These are phyloP conservation scores for Coleophoma crateriformis DNA, from an alignment of 2,329 filamentous ascomycete species.

Conservation along the genomic window DNA sequence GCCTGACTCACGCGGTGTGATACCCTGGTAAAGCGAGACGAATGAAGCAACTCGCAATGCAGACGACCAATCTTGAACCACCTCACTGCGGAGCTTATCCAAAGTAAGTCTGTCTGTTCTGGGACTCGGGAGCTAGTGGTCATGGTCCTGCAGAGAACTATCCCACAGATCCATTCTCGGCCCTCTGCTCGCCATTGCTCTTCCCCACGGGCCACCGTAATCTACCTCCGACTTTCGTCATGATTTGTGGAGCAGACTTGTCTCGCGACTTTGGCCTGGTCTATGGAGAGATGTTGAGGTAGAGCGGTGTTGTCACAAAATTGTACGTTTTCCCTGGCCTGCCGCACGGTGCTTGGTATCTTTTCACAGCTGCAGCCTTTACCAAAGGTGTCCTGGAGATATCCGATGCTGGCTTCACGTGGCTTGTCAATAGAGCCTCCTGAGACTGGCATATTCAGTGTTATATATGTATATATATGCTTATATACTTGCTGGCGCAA, in stretches of 20 bases:
- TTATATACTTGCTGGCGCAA: too few relatives aligned
- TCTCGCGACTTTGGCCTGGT: constrained; percentile 46
- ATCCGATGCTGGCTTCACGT: too few relatives aligned
- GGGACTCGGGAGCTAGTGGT: not conserved
- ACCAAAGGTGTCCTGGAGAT: constrained; percentile 6
- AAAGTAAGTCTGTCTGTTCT: constrained; percentile 7
- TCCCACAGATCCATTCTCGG: constrained; percentile 22
- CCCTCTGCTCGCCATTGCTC: constrained; percentile 28
- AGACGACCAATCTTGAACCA: constrained; percentile 24
- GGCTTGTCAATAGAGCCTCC: too few relatives aligned
- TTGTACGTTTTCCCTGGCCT: constrained; percentile 26
- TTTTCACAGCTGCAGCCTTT: constrained; percentile 18
- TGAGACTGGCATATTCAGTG: too few relatives aligned
- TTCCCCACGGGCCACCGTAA: constrained; percentile 22
- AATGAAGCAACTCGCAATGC: too few relatives aligned
- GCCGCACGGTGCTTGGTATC: constrained; percentile 26
- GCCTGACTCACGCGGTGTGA: too few relatives aligned
- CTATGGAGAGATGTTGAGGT: constrained; percentile 41
- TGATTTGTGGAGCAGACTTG: constrained; percentile 44
- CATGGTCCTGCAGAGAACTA: constrained; percentile 18
- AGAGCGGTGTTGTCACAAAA: constrained; percentile 24
- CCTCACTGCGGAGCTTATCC: constrained; percentile 20
- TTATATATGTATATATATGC: too few relatives aligned
- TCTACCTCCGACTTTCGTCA: constrained; percentile 42
- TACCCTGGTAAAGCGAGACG: too few relatives aligned